Percentiles rank a stretch among this genome's conserved stretches.
Conservation (phyloP, 306 rosid genomes). For the Castanea sativa region DNA sequence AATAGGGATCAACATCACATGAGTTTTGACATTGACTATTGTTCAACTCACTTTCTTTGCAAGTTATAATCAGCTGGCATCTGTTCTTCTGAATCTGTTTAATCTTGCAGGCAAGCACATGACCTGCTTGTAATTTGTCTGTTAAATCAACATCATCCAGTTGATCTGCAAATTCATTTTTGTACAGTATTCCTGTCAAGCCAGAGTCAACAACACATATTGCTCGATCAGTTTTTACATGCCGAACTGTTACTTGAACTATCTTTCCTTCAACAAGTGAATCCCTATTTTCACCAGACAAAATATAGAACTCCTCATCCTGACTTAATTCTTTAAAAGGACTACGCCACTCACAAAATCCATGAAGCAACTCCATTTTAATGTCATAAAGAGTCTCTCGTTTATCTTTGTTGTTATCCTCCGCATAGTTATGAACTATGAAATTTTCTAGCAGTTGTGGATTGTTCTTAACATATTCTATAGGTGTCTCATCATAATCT, state of each 20-base stretch:
- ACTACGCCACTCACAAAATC: conserved; percentile 96
- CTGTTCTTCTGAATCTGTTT: conserved; percentile 35
- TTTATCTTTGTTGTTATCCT: conserved; percentile 53
- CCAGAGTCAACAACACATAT: conserved; percentile 40
- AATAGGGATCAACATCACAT: conserved; percentile 41
- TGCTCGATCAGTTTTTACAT: conserved; percentile 34
- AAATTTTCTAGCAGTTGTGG: conserved; percentile 66
- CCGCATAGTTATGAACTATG: conserved; percentile 73
- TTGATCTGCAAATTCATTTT: conserved; percentile 44
- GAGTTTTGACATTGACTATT: conserved; percentile 17
- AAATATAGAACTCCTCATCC: conserved; percentile 92
- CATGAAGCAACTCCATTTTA: conserved; percentile 83
- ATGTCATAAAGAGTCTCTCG: conserved; percentile 75
- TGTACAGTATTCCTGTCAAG: conserved; percentile 34
- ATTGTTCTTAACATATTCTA: conserved; percentile 87
- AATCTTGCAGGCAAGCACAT: conserved; percentile 39
- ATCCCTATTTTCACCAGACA: conserved; percentile 93
- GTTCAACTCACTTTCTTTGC: conserved; percentile 46
- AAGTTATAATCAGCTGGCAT: conserved; percentile 38
- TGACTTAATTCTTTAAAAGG: conserved; percentile 95
- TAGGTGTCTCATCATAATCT: conserved; percentile 69
- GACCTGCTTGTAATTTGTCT: conserved; percentile 30
- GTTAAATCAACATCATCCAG: conserved; percentile 32
- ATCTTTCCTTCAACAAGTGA: conserved; percentile 90
- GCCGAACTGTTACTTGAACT: conserved; percentile 83